phyloP scores from a whole-genome alignment of 2,329 filamentous ascomycete species.

The Colletotrichum tofieldiae region DNA sequence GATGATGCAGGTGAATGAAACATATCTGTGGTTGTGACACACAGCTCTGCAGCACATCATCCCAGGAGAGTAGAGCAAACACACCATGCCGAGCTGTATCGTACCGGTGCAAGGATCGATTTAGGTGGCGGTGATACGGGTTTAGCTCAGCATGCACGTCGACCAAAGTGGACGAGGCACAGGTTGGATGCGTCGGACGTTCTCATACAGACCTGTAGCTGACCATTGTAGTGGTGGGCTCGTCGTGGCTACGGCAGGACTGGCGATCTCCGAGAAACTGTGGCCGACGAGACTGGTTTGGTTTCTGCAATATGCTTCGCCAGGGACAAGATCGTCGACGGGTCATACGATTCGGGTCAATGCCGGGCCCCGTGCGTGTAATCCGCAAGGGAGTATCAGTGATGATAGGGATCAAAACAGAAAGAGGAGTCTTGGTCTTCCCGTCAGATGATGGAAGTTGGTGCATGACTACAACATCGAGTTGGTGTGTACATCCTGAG shows the following conservation, averaged over 20 bases:
- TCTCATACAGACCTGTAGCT: conserved; percentile 33
- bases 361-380: conserved; percentile 27
- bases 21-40: conserved; percentile 32
- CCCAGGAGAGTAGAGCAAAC: conserved; percentile 20
- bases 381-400: background rate
- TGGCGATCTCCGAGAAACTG: conserved; percentile 36
- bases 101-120: conserved; percentile 33
- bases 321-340: conserved; percentile 36
- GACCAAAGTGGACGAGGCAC: conserved; percentile 38
- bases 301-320: conserved; percentile 28
- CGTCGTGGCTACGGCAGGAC: conserved; percentile 13
- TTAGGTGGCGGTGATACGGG: conserved; percentile 34
- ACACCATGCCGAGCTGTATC: conserved; percentile 36
- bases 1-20: conserved; percentile 44
- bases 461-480: conserved; percentile 27
- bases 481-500: conserved; percentile 36
- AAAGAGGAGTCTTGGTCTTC: conserved; percentile 3
- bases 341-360: conserved; percentile 29
- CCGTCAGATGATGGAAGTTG: conserved; percentile 40
- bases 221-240: conserved; percentile 37
- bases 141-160: conserved; percentile 40
- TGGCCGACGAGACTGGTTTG: conserved; percentile 29
- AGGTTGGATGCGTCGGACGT: conserved; percentile 19
- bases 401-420: conserved; percentile 13
- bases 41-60: conserved; percentile 38